Evolutionary conservation across 257 asterid species (phyloP).

Genomic region (Paulownia fortunei): DNA sequence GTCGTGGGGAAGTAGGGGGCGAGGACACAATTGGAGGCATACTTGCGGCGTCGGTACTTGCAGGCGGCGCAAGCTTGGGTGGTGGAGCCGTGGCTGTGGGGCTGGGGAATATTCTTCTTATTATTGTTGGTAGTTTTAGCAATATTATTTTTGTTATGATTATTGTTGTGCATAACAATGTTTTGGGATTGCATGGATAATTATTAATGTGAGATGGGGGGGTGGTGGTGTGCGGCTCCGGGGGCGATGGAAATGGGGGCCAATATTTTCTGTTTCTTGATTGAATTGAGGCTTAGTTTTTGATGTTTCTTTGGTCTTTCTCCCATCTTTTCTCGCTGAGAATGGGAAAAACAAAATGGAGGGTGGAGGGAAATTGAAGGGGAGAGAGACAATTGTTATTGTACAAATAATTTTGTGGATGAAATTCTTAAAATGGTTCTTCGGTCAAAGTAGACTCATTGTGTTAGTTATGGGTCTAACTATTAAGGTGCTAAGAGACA

Average conservation of each 20-base stretch:
- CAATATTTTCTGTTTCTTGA: constrained; percentile 42
- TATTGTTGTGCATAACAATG: constrained; percentile 28
- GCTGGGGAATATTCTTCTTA: constrained; percentile 32
- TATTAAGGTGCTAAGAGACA: too few species aligned
- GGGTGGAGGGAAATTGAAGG: constrained; percentile 29
- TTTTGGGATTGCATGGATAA: constrained; percentile 48
- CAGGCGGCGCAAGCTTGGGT: constrained; percentile 96
- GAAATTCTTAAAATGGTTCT: background rate
- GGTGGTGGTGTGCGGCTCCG: constrained; percentile 79
- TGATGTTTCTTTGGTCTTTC: constrained; percentile 36
- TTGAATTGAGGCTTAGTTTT: constrained; percentile 53
- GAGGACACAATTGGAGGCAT: constrained; percentile 85
- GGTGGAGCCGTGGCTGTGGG: constrained; percentile 48
- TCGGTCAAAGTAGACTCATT: background rate
- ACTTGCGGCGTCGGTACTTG: constrained; percentile 91
- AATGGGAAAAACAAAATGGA: background rate
- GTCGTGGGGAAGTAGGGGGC: constrained; percentile 94
- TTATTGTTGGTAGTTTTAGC: background rate
- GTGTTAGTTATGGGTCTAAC: too few species aligned
- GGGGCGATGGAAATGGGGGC: constrained; percentile 64
- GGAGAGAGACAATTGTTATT: constrained; percentile 12
- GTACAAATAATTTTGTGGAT: background rate
- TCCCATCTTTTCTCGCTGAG: constrained; percentile 25
- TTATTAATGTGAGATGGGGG: constrained; percentile 26
- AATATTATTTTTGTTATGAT: constrained; percentile 14